Percentiles rank a stretch among this genome's conserved stretches.
phyloP scores from a whole-genome alignment of 805 yeast species.

The Saccharomycopsis microspora region DNA sequence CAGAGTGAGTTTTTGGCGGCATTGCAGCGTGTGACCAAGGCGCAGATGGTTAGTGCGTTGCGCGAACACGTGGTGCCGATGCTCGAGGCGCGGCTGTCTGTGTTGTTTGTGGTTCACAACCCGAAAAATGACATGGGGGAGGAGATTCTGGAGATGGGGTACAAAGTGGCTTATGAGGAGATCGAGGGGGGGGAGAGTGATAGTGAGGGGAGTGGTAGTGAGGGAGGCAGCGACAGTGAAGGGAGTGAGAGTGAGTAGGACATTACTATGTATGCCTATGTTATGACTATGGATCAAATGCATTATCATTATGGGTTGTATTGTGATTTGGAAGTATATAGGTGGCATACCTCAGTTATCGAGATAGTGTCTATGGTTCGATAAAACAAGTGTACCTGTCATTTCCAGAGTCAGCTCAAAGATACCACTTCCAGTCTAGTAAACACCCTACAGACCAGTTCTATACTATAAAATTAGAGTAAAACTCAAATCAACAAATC shows the following conservation, averaged over 20 bases:
- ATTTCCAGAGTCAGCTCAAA: too few species aligned
- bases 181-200: constrained; percentile 4
- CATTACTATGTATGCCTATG: too few species aligned
- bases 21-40: constrained; percentile 40
- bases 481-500: too few species aligned
- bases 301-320: too few species aligned
- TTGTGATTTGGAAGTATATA: too few species aligned
- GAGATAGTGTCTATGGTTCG: too few species aligned
- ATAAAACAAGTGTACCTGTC: too few species aligned
- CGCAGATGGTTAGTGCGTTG: constrained; percentile 38
- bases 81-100: constrained; percentile 45
- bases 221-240: constrained; percentile 18
- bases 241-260: background rate
- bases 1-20: constrained; percentile 39
- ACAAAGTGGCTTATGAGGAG: constrained; percentile 29
- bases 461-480: too few species aligned
- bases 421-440: too few species aligned
- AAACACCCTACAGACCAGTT: too few species aligned
- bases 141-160: constrained; percentile 45
- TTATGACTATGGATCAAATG: too few species aligned
- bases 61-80: constrained; percentile 52
- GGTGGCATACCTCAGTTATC: too few species aligned
- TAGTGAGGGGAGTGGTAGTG: constrained; percentile 18
- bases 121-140: constrained; percentile 43
- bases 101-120: constrained; percentile 64